phyloP scores from a whole-genome alignment of 164 flowering plant genomes.

The Platanus orientalis region DNA sequence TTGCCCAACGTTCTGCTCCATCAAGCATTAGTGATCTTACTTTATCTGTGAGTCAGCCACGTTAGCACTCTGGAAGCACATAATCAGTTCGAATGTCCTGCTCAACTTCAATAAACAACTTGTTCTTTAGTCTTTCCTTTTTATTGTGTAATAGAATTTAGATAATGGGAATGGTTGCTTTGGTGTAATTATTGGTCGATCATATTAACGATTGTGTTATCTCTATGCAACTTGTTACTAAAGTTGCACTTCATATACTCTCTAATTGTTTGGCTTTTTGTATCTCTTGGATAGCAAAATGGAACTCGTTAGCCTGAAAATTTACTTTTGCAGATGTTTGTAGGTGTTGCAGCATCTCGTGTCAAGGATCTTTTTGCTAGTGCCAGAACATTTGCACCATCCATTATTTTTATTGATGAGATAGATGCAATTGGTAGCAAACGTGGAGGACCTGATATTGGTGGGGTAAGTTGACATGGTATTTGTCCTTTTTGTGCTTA shows the following conservation, averaged over 20 bases:
- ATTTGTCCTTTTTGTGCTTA: not conserved
- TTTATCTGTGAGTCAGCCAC: no score
- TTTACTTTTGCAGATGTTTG: conserved; percentile 74
- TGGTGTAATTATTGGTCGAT: no score
- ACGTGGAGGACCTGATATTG: conserved; percentile 98
- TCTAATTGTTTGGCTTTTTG: not conserved
- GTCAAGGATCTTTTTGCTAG: conserved; percentile 92
- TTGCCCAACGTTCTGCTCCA: no score
- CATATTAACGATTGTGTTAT: not conserved
- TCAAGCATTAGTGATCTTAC: no score
- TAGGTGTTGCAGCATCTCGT: conserved; percentile 95
- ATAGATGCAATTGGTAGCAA: conserved; percentile 98
- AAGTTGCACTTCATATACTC: not conserved
- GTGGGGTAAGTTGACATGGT: conserved; percentile 64
- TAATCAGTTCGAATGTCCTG: no score
- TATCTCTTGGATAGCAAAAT: not conserved
- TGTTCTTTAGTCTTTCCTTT: no score
- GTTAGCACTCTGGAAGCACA: no score
- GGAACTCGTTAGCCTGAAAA: not conserved
- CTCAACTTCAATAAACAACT: no score
- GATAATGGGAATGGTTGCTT: no score
- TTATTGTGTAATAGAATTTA: no score
- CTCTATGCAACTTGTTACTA: not conserved
- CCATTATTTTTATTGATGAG: conserved; percentile 95
- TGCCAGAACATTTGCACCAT: conserved; percentile 92